Conservation (phyloP, 2,329 filamentous ascomycete genomes). For the Cyanodermella asteris region DNA sequence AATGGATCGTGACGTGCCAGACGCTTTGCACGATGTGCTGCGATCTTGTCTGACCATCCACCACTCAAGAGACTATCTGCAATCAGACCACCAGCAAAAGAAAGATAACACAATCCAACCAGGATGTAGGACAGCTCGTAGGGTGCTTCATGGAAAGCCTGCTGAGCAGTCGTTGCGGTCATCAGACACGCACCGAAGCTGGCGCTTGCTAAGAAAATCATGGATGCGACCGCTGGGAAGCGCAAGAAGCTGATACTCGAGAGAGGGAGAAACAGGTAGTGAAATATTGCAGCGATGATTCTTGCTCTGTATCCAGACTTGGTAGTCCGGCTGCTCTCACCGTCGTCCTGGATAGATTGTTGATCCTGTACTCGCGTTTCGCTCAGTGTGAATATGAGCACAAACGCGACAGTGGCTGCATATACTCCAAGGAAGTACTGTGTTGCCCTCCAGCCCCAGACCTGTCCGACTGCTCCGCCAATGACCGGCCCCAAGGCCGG, state of each 20-base stretch:
- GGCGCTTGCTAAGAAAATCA: conserved; percentile 16
- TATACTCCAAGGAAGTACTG: conserved; percentile 19
- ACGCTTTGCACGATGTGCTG: conserved; percentile 16
- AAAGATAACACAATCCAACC: conserved; percentile 17
- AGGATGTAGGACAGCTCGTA: conserved; percentile 17
- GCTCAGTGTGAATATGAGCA: conserved; percentile 16
- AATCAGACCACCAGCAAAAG: conserved; percentile 17
- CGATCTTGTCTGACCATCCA: conserved; percentile 18
- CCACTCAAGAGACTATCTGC: conserved; percentile 16
- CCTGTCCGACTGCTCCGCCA: conserved; percentile 16
- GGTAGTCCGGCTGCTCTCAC: conserved; percentile 11
- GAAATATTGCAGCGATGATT: conserved; percentile 10
- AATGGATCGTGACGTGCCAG: conserved; percentile 15
- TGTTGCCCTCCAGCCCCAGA: conserved; percentile 16
- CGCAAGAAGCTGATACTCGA: conserved; percentile 16
- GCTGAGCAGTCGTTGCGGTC: conserved; percentile 18
- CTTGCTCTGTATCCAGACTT: background rate
- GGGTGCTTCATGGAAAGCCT: conserved; percentile 15
- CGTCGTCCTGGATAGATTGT: conserved; percentile 8
- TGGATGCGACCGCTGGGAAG: conserved; percentile 16
- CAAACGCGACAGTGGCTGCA: conserved; percentile 12
- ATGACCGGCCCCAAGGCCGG: conserved; percentile 18
- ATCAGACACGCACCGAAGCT: conserved; percentile 18
- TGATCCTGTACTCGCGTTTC: conserved; percentile 13
- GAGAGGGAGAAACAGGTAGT: conserved; percentile 16